Evolutionary conservation across 176 grass and related monocot species (phyloP), one percentile per base, ranked within the genome.

Genomic region (Oryza meyeriana): DNA sequence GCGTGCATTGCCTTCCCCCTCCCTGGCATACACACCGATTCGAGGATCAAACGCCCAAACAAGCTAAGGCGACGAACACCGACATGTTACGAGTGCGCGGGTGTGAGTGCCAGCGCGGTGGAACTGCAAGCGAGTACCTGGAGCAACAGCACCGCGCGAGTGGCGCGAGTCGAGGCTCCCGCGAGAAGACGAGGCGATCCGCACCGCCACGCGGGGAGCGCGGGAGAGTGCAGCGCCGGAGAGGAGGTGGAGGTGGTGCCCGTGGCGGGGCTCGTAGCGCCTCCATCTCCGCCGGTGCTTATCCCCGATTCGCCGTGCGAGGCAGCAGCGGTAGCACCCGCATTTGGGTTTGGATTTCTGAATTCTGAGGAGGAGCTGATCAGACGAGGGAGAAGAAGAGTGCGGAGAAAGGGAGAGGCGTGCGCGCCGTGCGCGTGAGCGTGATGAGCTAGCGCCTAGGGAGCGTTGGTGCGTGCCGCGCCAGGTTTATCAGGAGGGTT

Each of bases 91-190:
- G 24, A 64, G 67, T 0, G 58, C 52, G 41, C 50, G 22, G 20
- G 50, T 8, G 50, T 0, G 27, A 22, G 71, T 32, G 18, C 50
- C 50, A 32, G n/a, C 14, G 28, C 18, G 4, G 38, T 33, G 74
- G 10, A 27, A 52, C 2, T 22, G 29, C 11, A 52, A 42, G 55
- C 35, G 58, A n/a, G 73, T 76, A 61, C 79, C 79, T 70, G 72
- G 79, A 82, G 50, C 58, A 39, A 64, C 22, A 63, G 64, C 64
- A 77, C 38, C 64, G n/a, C 50, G 25, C 27, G 40, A 39, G 50
- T 17, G 31, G 14, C 20, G 47, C 7, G 3, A 47, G 39, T 1
- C 36, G 45, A 24, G 79, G 34, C 12, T 64, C 28, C 48, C 35
- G 50, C 28, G 78, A 41, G 29, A 24, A 61, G 71, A 24, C 1